These are phyloP conservation scores for Aspergillus sp. DNA, from an alignment of 2,329 filamentous ascomycete species.

Conservation along the genomic window DNA sequence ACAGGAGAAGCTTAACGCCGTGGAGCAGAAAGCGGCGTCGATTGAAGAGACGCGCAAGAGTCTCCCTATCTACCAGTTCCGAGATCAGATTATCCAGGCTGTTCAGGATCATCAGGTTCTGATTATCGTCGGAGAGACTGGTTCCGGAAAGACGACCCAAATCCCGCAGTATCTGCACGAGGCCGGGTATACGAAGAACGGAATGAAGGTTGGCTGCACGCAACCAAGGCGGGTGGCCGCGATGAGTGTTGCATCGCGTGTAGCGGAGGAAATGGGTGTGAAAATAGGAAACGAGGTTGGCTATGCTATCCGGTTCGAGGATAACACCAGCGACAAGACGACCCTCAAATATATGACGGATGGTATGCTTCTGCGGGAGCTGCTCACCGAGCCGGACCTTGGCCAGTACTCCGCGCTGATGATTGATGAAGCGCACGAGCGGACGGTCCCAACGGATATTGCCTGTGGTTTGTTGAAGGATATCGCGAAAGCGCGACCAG, in stretches of 20 bases:
- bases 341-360: slow-evolving; percentile 95
- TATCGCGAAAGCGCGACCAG: slow-evolving; percentile 70
- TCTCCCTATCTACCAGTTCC: slow-evolving; percentile 81
- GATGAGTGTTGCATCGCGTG: slow-evolving; percentile 94
- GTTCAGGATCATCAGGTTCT: slow-evolving; percentile 79
- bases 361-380: slow-evolving; percentile 84
- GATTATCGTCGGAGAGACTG: slow-evolving; percentile 91
- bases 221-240: slow-evolving; percentile 92
- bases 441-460: slow-evolving; percentile 86
- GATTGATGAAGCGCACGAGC: slow-evolving; percentile 96
- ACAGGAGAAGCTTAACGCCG: slow-evolving; percentile 75
- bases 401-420: slow-evolving; percentile 79
- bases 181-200: slow-evolving; percentile 77
- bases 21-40: slow-evolving; percentile 76
- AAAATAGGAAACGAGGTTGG: slow-evolving; percentile 89
- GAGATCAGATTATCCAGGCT: slow-evolving; percentile 78
- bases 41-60: slow-evolving; percentile 90
- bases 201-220: slow-evolving; percentile 82
- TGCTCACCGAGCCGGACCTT: slow-evolving; percentile 81
- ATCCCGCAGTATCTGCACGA: slow-evolving; percentile 90
- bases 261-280: slow-evolving; percentile 86
- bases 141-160: slow-evolving; percentile 92
- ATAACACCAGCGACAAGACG: slow-evolving; percentile 84
- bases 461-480: slow-evolving; percentile 83
- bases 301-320: slow-evolving; percentile 91